Percentiles rank a stretch among this genome's conserved stretches.
Evolutionary conservation across 2,329 filamentous ascomycete genomes (phyloP).

Genomic region (Orbilia blumenaviensis): DNA sequence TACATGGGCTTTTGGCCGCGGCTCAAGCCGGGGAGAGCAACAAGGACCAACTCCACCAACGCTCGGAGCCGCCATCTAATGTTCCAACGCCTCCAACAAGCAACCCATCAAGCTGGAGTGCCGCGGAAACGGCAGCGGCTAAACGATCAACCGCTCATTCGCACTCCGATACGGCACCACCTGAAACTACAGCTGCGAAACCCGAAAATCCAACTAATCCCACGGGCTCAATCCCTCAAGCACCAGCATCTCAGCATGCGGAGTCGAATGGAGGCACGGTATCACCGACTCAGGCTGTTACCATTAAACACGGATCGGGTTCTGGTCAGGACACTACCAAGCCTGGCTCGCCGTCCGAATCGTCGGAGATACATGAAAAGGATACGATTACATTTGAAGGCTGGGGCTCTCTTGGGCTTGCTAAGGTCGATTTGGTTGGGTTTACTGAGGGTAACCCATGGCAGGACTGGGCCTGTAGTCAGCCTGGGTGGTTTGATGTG

Average conservation of each 20-base stretch:
- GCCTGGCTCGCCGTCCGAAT: constrained; percentile 35
- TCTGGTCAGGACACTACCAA: constrained; percentile 8
- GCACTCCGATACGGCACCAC: constrained; percentile 22
- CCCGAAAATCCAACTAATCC: not conserved
- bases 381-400: constrained; percentile 43
- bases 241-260: not conserved
- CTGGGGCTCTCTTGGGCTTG: constrained; percentile 41
- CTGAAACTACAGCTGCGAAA: constrained; percentile 17
- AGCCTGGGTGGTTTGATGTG: constrained; percentile 50
- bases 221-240: not conserved
- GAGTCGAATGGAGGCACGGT: constrained; percentile 26
- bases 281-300: not conserved
- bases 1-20: constrained; percentile 39
- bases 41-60: constrained; percentile 29
- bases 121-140: constrained; percentile 10
- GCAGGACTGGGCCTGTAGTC: constrained; percentile 44
- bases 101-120: constrained; percentile 26
- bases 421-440: constrained; percentile 46
- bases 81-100: constrained; percentile 31
- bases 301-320: not conserved
- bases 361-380: constrained; percentile 47
- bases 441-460: constrained; percentile 41
- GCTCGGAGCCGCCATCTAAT: constrained; percentile 40
- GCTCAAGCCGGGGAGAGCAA: constrained; percentile 43
- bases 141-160: constrained; percentile 26